These are phyloP conservation scores for Cladosporium sp. DNA, from an alignment of 2,329 filamentous ascomycete genomes.

Conservation along the genomic window DNA sequence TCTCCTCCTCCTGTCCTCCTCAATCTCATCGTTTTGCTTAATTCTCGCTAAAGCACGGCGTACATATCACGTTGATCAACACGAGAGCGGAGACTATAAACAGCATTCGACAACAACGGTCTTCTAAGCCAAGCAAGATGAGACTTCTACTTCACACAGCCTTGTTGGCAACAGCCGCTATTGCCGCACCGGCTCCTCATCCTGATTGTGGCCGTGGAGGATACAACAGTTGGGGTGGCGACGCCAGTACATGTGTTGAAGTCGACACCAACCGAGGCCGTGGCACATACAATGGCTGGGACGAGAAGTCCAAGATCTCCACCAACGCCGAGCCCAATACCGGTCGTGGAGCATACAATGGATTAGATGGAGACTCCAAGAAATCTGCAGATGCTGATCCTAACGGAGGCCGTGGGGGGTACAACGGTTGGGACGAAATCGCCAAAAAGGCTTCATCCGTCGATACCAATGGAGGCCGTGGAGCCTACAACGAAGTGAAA, in stretches of 20 bases:
- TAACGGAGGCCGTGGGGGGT: too few species aligned
- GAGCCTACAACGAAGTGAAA: background rate
- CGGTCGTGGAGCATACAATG: background rate
- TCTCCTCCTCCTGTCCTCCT: background rate
- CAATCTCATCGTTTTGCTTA: background rate
- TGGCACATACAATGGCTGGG: conserved; percentile 4
- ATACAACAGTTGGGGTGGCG: background rate
- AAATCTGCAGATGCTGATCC: background rate
- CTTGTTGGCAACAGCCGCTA: background rate
- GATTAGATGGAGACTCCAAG: background rate
- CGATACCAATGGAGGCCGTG: conserved; percentile 8
- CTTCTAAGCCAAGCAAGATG: background rate
- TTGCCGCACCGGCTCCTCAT: conserved; percentile 6
- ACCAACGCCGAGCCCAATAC: background rate
- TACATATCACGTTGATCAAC: background rate
- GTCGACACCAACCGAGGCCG: background rate
- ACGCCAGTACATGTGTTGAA: background rate
- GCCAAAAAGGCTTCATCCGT: conserved; percentile 7
- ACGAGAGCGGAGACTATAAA: background rate
- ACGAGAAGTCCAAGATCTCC: background rate
- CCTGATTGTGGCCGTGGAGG: background rate
- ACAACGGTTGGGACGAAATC: background rate
- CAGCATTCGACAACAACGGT: background rate
- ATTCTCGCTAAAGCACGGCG: background rate
- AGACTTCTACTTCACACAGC: conserved; percentile 7